Evolutionary conservation across 192 early-diverging fungal species (phyloP).

Genomic region (Lobosporangium transversale): DNA sequence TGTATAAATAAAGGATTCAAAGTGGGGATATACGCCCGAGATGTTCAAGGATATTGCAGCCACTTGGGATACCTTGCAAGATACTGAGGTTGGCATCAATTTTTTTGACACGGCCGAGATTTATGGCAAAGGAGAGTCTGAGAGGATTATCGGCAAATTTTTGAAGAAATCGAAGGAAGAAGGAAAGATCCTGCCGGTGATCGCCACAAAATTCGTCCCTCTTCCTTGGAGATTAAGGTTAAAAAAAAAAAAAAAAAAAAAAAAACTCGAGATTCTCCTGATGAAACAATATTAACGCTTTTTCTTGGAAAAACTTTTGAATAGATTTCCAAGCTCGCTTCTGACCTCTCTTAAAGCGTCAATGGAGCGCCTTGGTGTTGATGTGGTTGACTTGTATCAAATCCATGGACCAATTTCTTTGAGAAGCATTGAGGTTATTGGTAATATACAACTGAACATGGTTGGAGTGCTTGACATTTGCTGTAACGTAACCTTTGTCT

Average conservation of each 20-base stretch:
- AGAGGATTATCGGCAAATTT: slow-evolving; percentile 47
- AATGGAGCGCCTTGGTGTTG: slow-evolving; percentile 56
- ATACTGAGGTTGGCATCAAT: slow-evolving; percentile 46
- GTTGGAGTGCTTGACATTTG: no score
- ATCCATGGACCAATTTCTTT: slow-evolving; percentile 62
- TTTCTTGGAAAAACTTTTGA: no score
- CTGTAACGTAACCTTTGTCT: no score
- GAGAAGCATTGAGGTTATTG: slow-evolving; percentile 58
- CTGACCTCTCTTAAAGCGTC: slow-evolving; percentile 58
- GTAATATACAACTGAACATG: slow-evolving; percentile 33
- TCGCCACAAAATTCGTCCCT: slow-evolving; percentile 63
- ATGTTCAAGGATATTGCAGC: slow-evolving; percentile 51
- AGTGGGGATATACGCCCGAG: slow-evolving; percentile 55
- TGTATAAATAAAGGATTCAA: slow-evolving; percentile 35
- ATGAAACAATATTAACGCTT: background rate
- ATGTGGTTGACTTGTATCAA: slow-evolving; percentile 59
- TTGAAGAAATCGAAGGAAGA: slow-evolving; percentile 34
- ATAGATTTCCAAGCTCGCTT: slow-evolving; percentile 52
- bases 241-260: background rate
- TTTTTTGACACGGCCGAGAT: slow-evolving; percentile 65
- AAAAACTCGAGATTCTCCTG: background rate
- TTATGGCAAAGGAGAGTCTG: slow-evolving; percentile 62
- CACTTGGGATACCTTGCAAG: slow-evolving; percentile 51
- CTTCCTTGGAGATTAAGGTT: slow-evolving; percentile 36
- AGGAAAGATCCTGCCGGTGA: slow-evolving; percentile 31